These are phyloP conservation scores for Russula foetens DNA, from an alignment of 768 basidiomycete genomes.

Conservation along the genomic window DNA sequence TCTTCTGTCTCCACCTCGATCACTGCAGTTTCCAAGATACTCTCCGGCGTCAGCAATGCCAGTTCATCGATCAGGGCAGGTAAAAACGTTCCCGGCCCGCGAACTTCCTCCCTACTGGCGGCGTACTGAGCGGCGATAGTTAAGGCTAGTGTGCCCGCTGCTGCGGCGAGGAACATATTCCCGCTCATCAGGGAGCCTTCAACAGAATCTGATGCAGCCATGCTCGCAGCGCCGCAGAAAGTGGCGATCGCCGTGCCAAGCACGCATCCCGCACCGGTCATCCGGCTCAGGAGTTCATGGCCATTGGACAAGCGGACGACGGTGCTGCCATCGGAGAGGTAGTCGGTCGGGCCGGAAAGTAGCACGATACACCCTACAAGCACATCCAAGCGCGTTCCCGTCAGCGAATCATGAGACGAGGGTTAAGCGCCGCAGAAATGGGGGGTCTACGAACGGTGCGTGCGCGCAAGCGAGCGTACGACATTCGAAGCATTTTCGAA, in stretches of 20 bases:
- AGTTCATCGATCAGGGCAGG: slow-evolving; percentile 59
- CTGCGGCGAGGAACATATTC: slow-evolving; percentile 67
- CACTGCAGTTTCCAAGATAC: slow-evolving; percentile 19
- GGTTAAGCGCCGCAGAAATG: neutral
- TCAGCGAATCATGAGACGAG: neutral
- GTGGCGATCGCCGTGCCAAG: slow-evolving; percentile 69
- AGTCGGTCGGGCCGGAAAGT: slow-evolving; percentile 74
- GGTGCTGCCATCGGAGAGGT: slow-evolving; percentile 69
- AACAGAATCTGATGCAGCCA: slow-evolving; percentile 27
- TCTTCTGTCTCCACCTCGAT: slow-evolving; percentile 15
- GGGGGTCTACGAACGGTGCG: slow-evolving; percentile 57
- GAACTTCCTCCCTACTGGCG: slow-evolving; percentile 41
- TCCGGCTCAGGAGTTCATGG: slow-evolving; percentile 57
- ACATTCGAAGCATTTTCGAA: slow-evolving; percentile 69
- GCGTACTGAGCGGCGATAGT: slow-evolving; percentile 58
- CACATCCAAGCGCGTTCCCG: neutral
- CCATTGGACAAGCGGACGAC: slow-evolving; percentile 75
- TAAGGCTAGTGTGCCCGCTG: slow-evolving; percentile 63
- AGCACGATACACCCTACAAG: slow-evolving; percentile 69
- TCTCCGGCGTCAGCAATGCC: slow-evolving; percentile 35
- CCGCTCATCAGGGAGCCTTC: slow-evolving; percentile 54
- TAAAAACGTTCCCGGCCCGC: slow-evolving; percentile 57
- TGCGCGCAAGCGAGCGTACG: slow-evolving; percentile 58
- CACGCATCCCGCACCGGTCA: slow-evolving; percentile 90
- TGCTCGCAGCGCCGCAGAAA: slow-evolving; percentile 65